Evolutionary conservation across 305 asterid species (phyloP).

Genomic region (Fraxinus xanthoxyloides): DNA sequence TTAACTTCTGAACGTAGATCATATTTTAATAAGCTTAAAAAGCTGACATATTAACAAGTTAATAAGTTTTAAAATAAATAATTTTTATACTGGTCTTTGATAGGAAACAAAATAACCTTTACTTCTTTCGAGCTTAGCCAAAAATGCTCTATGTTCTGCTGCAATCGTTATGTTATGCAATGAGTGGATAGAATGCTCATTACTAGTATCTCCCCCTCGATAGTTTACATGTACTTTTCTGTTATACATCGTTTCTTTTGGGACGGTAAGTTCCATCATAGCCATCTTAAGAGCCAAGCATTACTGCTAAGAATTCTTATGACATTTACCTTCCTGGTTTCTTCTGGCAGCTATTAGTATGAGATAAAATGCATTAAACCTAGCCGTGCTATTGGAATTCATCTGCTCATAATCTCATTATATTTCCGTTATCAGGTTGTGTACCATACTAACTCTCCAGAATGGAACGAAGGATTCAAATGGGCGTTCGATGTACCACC

Average conservation of each 20-base stretch:
- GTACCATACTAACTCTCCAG: conserved; percentile 61
- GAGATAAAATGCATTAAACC: background rate
- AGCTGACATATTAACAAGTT: background rate
- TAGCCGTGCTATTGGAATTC: background rate
- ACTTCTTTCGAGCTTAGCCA: background rate
- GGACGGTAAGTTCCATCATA: background rate
- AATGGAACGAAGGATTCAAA: conserved; percentile 78
- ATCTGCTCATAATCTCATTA: conserved; percentile 3
- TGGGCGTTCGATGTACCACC: conserved; percentile 95
- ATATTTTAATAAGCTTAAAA: background rate
- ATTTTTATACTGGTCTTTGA: background rate
- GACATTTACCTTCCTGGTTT: background rate
- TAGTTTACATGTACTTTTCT: background rate
- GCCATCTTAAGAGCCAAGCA: background rate
- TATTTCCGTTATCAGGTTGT: conserved; percentile 46
- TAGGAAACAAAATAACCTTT: background rate
- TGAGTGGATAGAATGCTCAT: background rate
- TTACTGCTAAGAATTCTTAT: background rate
- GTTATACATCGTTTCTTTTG: background rate
- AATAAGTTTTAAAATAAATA: background rate
- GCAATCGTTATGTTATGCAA: background rate
- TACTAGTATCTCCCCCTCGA: background rate
- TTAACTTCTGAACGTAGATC: background rate
- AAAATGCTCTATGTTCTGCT: background rate
- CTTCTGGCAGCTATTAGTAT: background rate